phyloP scores from a whole-genome alignment of 257 asterid species.

The Thymus mandschuricus region DNA sequence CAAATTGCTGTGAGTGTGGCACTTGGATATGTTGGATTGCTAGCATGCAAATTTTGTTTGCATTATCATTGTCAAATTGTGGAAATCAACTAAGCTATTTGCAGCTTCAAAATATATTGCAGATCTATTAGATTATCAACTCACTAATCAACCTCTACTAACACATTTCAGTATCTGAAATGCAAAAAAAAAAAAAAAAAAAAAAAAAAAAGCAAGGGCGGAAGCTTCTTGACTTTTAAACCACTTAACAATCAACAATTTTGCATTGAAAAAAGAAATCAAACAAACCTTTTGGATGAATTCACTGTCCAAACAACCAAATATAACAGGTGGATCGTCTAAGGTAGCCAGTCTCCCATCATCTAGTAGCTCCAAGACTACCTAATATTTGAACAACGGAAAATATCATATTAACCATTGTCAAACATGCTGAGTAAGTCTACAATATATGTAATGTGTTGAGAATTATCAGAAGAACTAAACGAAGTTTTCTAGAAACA shows the following conservation, averaged over 20 bases:
- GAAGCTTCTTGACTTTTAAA: constrained; percentile 10
- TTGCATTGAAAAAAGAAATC: constrained; percentile 1
- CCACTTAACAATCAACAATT: background rate
- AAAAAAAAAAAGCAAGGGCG: background rate
- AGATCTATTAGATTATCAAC: constrained; percentile 1
- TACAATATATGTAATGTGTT: constrained; percentile 1
- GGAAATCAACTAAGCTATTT: background rate
- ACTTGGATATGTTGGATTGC: background rate
- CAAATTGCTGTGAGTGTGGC: background rate
- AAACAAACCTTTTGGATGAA: constrained; percentile 74
- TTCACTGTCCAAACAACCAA: constrained; percentile 73
- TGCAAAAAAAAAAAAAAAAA: background rate
- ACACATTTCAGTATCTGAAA: constrained; percentile 3
- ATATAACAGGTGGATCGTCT: constrained; percentile 75
- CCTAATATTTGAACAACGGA: constrained; percentile 44
- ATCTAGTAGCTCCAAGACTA: constrained; percentile 79
- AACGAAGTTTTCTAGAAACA: constrained; percentile 2
- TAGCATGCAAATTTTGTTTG: background rate
- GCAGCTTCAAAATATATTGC: background rate
- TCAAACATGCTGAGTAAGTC: background rate
- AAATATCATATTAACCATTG: constrained; percentile 28
- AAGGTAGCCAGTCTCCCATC: constrained; percentile 81
- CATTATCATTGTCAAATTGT: background rate
- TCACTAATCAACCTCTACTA: background rate
- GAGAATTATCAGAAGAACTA: background rate